phyloP scores from a whole-genome alignment of 345 rosid species.

The sweet orange (Citrus sinensis) region DVS_A1.0 CM039166.1:5800501-5801000 shows the following conservation, averaged over 20 bases:
- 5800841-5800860: slow-evolving; percentile 80
- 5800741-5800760: too few species aligned
- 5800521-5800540: neutral
- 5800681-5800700: neutral
- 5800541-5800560: neutral
- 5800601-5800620: neutral
- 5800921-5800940: neutral
- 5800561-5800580: too few species aligned
- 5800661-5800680: neutral
- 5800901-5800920: neutral
- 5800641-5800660: neutral
- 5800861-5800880: slow-evolving; percentile 81
- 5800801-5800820: slow-evolving; percentile 60
- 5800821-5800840: slow-evolving; percentile 50
- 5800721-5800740: slow-evolving; percentile 16
- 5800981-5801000: neutral
- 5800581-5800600: neutral
- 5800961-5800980: neutral
- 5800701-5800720: neutral
- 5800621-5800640: neutral
- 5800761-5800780: too few species aligned
- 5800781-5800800: slow-evolving; percentile 84
- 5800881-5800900: neutral
- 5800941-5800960: neutral
- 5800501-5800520: neutral